Conservation (phyloP, 1,284 basidiomycete species). For the Papiliotrema laurentii region DNA sequence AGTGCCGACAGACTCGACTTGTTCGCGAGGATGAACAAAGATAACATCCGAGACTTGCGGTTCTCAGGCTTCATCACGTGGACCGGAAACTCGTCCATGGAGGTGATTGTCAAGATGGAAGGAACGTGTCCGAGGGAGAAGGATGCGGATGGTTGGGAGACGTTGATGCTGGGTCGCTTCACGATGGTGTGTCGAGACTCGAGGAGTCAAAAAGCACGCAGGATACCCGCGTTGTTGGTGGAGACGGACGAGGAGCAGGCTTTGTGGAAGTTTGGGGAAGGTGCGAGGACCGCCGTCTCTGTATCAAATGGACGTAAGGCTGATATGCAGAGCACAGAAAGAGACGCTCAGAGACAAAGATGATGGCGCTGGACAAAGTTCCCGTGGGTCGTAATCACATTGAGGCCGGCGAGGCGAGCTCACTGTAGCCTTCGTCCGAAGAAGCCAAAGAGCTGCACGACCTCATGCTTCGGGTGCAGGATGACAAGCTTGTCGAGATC, state of each 20-base stretch:
- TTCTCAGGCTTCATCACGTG: constrained; percentile 75
- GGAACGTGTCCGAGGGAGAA: constrained; percentile 36
- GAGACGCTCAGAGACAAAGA: constrained; percentile 54
- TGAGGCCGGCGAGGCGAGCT: neutral
- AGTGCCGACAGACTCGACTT: constrained; percentile 62
- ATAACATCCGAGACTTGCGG: constrained; percentile 60
- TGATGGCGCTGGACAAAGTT: constrained; percentile 61
- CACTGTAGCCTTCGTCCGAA: constrained; percentile 54
- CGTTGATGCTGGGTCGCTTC: constrained; percentile 56
- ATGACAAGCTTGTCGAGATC: constrained; percentile 27
- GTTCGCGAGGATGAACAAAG: constrained; percentile 40
- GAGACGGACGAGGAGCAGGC: constrained; percentile 61
- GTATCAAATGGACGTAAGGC: neutral
- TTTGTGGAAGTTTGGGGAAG: constrained; percentile 64
- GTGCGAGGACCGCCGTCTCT: constrained; percentile 45
- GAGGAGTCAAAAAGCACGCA: constrained; percentile 59
- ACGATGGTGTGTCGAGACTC: constrained; percentile 78
- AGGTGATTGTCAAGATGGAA: constrained; percentile 77
- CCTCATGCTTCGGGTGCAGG: constrained; percentile 58
- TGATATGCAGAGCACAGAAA: constrained; percentile 55
- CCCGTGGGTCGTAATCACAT: constrained; percentile 46
- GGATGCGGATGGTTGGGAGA: constrained; percentile 54
- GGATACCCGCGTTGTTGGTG: constrained; percentile 62
- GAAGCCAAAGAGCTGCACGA: constrained; percentile 66
- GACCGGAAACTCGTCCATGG: constrained; percentile 71